Evolutionary conservation across 331 rosid species (phyloP), one percentile per base, ranked within the genome.

Genomic region (Arachis monticola): DNA sequence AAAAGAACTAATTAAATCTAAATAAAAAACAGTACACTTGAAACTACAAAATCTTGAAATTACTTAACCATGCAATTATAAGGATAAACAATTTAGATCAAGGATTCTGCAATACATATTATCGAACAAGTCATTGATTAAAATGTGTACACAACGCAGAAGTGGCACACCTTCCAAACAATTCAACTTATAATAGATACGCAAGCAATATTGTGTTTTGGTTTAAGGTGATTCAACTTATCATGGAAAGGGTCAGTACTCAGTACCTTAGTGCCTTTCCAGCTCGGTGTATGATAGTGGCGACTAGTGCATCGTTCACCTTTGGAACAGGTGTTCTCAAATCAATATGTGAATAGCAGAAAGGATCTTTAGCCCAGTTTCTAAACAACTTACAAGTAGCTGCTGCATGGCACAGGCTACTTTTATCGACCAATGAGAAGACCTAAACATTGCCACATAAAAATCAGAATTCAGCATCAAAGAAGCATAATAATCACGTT

Each of bases 241-340:
- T 17, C 22, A 17, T 17, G 22, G 22, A 17, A 17, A 17, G 22
- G 22, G 22, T 17, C 22, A 17, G 22, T 17, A 17, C 22, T 17
- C 22, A 92, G 74, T 84, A 92, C 99, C 79, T 90, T 35, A 95
- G 92, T 63, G 91, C 78, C 82, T 85, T 89, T 73, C 97, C 97
- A 12, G 99, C 97, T 14, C 97, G 91, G 64, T 88, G 97, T 75
- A 95, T 92, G 97, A 90, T 92, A 1, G 97, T 92, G 70, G 99
- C 90, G 60, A 95, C 97, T 1, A 95, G 97, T 2, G 97, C 93
- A 89, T 95, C 92, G 82, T 95, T 95, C 76, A 95, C 99, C 80
- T 91, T 95, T 0, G 99, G 97, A 74, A 87, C 89, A 72, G 78
- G 86, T 17, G 97, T 87, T 6, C 86, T 86, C 86, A 95, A 87